Conservation (phyloP, 441 rosid genomes). For the Daphne laureola region DNA sequence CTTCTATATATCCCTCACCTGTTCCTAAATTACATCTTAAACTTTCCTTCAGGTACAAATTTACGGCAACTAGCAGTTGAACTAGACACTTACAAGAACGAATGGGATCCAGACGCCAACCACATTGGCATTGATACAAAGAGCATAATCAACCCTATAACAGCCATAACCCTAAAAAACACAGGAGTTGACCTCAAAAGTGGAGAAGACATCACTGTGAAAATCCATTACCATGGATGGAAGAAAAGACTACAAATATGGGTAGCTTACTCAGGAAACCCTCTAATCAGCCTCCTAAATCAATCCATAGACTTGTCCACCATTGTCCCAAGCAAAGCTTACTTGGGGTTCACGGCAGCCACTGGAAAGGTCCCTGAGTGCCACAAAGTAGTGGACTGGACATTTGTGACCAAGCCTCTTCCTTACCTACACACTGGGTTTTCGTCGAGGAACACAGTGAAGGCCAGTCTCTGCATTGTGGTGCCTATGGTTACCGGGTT, state of each 20-base stretch:
- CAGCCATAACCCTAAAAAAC: slow-evolving; percentile 17
- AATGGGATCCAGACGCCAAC: slow-evolving; percentile 29
- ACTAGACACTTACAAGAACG: slow-evolving; percentile 34
- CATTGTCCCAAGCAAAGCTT: slow-evolving; percentile 20
- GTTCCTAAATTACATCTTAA: too few relatives aligned
- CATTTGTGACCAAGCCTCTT: slow-evolving; percentile 13
- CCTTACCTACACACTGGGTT: neutral
- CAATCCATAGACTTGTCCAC: slow-evolving; percentile 24
- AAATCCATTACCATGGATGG: slow-evolving; percentile 18
- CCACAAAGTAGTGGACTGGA: slow-evolving; percentile 24
- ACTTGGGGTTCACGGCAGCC: slow-evolving; percentile 31
- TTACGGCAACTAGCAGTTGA: slow-evolving; percentile 26
- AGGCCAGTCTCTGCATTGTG: slow-evolving; percentile 8
- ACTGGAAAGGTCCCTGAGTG: slow-evolving; percentile 23
- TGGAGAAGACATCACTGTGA: slow-evolving; percentile 22
- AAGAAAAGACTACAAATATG: slow-evolving; percentile 14
- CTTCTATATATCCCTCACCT: too few relatives aligned
- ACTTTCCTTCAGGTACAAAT: too few relatives aligned
- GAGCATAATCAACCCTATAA: slow-evolving; percentile 16
- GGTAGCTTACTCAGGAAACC: slow-evolving; percentile 23
- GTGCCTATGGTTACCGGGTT: slow-evolving; percentile 11
- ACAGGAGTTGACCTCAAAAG: slow-evolving; percentile 29
- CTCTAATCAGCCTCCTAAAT: slow-evolving; percentile 19
- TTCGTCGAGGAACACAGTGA: neutral
- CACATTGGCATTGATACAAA: slow-evolving; percentile 28